Evolutionary conservation across 257 asterid genomes (phyloP), one percentile per base, ranked within the genome.

Genomic region (Capsicum chinense): DNA sequence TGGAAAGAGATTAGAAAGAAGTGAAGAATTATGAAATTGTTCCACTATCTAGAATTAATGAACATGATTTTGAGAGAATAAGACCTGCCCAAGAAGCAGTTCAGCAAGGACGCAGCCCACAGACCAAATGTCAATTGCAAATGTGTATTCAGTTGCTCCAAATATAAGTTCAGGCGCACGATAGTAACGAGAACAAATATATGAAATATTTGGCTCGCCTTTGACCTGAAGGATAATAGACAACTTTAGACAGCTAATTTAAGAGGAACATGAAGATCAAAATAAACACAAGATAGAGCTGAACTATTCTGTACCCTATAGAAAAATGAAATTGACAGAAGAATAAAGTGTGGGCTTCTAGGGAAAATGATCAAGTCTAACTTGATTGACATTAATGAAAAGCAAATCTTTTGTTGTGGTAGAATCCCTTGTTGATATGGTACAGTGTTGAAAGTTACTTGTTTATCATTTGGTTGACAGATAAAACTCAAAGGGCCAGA

Each of bases 101-200:
- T 87, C 89, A 16, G 89, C 89, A 26, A 87, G 87, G 71, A 87
- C 87, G n/a, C 89, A 87, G 66, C 89, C 89, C 59, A 83, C 89
- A 47, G 89, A 87, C 89, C 89, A 87, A 39, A 87, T 87, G 81
- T 87, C 89, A 56, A 87, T 87, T 47, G 89, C 81, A 9, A 83
- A 35, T 2, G 89, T 81, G 80, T 87, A 87, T 71, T 84, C 89
- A 14, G 89, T 87, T 56, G 89, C 89, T 69, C 89, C 89, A 66
- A 87, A 87, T 56, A 87, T 87, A 54, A 87, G 85, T 76, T 87
- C 89, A 44, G 89, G 89, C 4, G 89, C 89, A 37, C 89, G 85
- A 69, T 87, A 87, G 54, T 84, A 87, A 26, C 89, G 87, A 3
- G 89, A 87, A 48, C 89, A 87, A 58, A 87, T 87, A 60, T 87